A percentile compares a stretch with the other conserved stretches of the same genome.
phyloP scores from a whole-genome alignment of 2,329 filamentous ascomycete species.

The Aspergillus transmontanensis region DNA sequence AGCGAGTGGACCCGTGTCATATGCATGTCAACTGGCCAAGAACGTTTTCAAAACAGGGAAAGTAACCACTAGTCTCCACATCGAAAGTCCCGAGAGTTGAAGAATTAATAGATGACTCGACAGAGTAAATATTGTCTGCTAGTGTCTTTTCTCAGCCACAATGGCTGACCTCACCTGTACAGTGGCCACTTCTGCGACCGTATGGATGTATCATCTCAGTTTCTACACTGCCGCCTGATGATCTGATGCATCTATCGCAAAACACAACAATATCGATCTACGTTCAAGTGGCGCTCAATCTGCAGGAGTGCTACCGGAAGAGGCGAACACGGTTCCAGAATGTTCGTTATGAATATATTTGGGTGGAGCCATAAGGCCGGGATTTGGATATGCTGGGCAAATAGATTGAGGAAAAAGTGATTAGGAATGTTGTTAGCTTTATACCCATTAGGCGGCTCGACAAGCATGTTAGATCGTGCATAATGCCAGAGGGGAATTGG shows the following conservation, averaged over 20 bases:
- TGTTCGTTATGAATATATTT: constrained; percentile 49
- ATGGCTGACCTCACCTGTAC: not conserved
- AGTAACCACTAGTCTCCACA: constrained; percentile 57
- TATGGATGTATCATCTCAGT: constrained; percentile 40
- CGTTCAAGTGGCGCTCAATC: constrained; percentile 30
- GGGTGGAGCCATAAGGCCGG: constrained; percentile 41
- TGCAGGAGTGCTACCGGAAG: constrained; percentile 45
- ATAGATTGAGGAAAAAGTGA: constrained; percentile 49
- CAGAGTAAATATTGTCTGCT: constrained; percentile 31
- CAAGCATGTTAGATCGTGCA: constrained; percentile 44
- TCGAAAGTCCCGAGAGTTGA: constrained; percentile 52
- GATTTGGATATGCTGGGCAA: constrained; percentile 48
- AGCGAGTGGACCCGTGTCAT: constrained; percentile 52
- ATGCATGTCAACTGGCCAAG: constrained; percentile 54
- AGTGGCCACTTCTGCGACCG: constrained; percentile 50
- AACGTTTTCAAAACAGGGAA: constrained; percentile 51
- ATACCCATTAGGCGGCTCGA: constrained; percentile 48
- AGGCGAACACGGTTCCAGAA: constrained; percentile 13
- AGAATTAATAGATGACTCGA: constrained; percentile 43
- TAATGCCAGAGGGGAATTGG: constrained; percentile 49
- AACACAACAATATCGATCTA: constrained; percentile 3
- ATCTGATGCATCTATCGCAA: constrained; percentile 22
- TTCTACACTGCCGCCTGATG: constrained; percentile 39
- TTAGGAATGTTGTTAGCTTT: constrained; percentile 41
- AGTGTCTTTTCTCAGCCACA: not conserved